A percentile compares a stretch with the other conserved stretches of the same genome.
These are phyloP conservation scores for Glycine latifolia DNA, from an alignment of 306 rosid genomes.

Conservation along the genomic window DNA sequence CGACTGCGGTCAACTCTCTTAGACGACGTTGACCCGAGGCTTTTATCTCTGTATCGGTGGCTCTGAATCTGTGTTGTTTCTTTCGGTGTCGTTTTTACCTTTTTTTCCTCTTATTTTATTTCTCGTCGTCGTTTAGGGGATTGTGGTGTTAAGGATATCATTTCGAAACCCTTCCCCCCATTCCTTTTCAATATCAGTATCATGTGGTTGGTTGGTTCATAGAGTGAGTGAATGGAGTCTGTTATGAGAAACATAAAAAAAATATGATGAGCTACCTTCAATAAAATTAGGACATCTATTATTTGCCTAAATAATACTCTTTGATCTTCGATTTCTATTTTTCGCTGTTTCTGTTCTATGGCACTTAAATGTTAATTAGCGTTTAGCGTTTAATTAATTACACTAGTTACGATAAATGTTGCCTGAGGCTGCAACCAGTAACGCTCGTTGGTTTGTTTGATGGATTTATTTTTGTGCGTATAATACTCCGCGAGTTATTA, in stretches of 20 bases:
- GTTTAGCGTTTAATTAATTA: too few species aligned
- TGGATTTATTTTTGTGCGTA: background rate
- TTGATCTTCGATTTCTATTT: too few species aligned
- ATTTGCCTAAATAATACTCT: background rate
- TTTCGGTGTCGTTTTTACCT: conserved; percentile 25
- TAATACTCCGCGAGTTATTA: too few species aligned
- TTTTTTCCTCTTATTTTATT: background rate
- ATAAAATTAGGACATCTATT: conserved; percentile 49
- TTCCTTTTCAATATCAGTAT: background rate
- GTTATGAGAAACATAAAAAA: conserved; percentile 40
- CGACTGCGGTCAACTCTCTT: conserved; percentile 81
- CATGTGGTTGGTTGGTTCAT: background rate
- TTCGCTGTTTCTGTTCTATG: background rate
- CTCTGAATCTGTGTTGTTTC: conserved; percentile 42
- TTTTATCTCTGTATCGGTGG: conserved; percentile 19
- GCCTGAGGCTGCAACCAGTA: too few species aligned
- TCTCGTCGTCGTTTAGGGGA: conserved; percentile 18
- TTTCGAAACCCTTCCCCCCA: conserved; percentile 32
- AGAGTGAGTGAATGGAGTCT: conserved; percentile 26
- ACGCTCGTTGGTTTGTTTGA: background rate
- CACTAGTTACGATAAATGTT: too few species aligned
- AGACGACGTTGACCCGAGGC: conserved; percentile 42
- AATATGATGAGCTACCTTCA: conserved; percentile 54
- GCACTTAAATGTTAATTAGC: too few species aligned
- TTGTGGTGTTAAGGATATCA: conserved; percentile 40